Evolutionary conservation across 805 yeast genomes (phyloP).

Genomic region (Vanderwaltozyma polyspora): DNA sequence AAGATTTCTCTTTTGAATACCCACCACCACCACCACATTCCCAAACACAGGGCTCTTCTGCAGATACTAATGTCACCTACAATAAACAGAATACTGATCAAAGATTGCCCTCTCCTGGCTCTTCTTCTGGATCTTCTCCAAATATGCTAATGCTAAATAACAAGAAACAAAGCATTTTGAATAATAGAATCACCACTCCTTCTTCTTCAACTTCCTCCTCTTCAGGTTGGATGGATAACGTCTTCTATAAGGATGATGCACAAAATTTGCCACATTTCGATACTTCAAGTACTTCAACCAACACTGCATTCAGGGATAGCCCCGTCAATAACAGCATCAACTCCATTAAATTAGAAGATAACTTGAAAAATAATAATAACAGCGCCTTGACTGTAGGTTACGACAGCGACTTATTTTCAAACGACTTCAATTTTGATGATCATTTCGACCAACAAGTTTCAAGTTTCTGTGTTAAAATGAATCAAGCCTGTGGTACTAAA

Average conservation of each 20-base stretch:
- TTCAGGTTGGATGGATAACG: constrained; percentile 14
- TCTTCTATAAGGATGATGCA: constrained; percentile 12
- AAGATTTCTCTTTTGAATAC: constrained; percentile 40
- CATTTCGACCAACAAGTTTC: constrained; percentile 59
- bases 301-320: background rate
- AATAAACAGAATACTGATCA: too few species aligned
- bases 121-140: background rate
- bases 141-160: too few species aligned
- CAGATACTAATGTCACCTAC: background rate
- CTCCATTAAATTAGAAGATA: background rate
- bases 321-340: background rate
- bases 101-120: constrained; percentile 1
- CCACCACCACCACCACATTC: too few species aligned
- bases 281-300: background rate
- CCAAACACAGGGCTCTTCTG: too few species aligned
- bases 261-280: constrained; percentile 10
- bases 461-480: constrained; percentile 65
- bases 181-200: constrained; percentile 3
- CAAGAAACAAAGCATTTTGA: background rate
- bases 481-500: constrained; percentile 48
- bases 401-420: constrained; percentile 10
- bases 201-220: constrained; percentile 5
- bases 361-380: background rate
- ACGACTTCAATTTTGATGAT: constrained; percentile 24
- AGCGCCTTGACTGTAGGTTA: constrained; percentile 1